These are phyloP conservation scores for Mercurialis annua DNA, from an alignment of 345 rosid species.

Conservation along the genomic window DNA sequence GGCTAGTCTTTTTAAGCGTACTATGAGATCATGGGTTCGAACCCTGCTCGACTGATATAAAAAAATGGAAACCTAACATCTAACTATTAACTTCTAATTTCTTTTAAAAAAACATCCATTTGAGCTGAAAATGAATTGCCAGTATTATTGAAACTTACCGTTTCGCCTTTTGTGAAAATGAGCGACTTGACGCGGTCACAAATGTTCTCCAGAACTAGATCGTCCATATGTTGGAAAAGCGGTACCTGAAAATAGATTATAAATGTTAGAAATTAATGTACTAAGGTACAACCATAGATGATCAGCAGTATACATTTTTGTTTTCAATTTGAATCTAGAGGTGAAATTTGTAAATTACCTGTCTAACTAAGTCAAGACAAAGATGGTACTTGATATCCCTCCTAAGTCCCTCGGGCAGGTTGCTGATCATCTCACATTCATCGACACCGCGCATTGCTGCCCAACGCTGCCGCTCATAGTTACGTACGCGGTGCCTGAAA, in stretches of 20 bases:
- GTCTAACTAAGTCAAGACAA: conserved; percentile 85
- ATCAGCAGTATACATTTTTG: too few species aligned
- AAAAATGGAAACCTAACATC: too few species aligned
- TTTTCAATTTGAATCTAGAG: too few species aligned
- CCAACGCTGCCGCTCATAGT: conserved; percentile 92
- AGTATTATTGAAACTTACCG: conserved; percentile 39
- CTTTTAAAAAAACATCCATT: too few species aligned
- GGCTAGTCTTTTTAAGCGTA: too few species aligned
- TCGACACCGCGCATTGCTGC: conserved; percentile 97
- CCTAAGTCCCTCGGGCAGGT: conserved; percentile 87
- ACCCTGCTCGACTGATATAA: too few species aligned
- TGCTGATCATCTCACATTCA: conserved; percentile 79
- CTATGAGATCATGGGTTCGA: too few species aligned
- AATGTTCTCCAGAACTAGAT: conserved; percentile 84
- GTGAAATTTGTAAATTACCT: conserved; percentile 40
- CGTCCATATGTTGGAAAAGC: conserved; percentile 92
- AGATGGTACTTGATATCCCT: conserved; percentile 97
- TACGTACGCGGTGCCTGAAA: conserved; percentile 83
- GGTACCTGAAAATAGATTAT: conserved; percentile 58
- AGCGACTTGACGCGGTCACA: conserved; percentile 93
- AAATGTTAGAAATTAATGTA: neutral
- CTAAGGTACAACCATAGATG: too few species aligned
- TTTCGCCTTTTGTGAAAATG: conserved; percentile 93
- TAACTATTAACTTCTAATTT: too few species aligned
- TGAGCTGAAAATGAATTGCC: too few species aligned